Evolutionary conservation across 2,329 filamentous ascomycete species (phyloP), one percentile per base, ranked within the genome.

Genomic region (Niveomyces coronatus): DNA sequence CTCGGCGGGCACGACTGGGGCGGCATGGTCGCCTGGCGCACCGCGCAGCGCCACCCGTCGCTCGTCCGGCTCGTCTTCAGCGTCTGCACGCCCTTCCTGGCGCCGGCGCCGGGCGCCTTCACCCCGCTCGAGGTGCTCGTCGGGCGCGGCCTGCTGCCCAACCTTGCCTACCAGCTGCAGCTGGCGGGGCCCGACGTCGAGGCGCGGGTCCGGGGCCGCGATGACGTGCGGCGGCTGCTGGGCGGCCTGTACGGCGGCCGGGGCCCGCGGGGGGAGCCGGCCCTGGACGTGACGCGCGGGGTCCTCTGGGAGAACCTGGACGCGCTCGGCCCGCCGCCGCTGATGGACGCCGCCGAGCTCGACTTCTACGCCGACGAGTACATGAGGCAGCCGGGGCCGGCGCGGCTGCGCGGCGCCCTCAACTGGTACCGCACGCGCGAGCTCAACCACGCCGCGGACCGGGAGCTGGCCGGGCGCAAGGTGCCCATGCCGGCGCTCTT

Each of bases 1-100:
- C 71, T 95, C 11, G 86, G 87, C 34, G 89, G 87, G 7, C 89
- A 95, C 62, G 89, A 96, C 61, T 95, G 89, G 85, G 89, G 89
- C 56, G 87, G 85, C 49, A 68, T 71, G 3, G 67, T 88, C 19
- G 79, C 82, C 38, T 93, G 85, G 69, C 76, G 86, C 39, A 63
- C 82, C 41, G 77, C 80, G 11, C 71, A 82, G 45, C 85, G 78
- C 71, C 68, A 87, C 51, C 85, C 85, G 0, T 62, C 78, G 28
- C 66, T 93, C 10, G 66, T 94, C 46, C 71, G 71, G 27, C 79
- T 79, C 49, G 67, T 94, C 44, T 89, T 94, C 64, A 75, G 74
- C 47, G 65, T 94, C 44, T 91, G 85, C 62, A 88, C 85, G 19
- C 84, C 88, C 0, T 94, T 80, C 56, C 51, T 52, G 4, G 58